These are phyloP conservation scores for Phytophthora pseudosyringae DNA, from an alignment of 352 stramenopile genomes.

Conservation along the genomic window DNA sequence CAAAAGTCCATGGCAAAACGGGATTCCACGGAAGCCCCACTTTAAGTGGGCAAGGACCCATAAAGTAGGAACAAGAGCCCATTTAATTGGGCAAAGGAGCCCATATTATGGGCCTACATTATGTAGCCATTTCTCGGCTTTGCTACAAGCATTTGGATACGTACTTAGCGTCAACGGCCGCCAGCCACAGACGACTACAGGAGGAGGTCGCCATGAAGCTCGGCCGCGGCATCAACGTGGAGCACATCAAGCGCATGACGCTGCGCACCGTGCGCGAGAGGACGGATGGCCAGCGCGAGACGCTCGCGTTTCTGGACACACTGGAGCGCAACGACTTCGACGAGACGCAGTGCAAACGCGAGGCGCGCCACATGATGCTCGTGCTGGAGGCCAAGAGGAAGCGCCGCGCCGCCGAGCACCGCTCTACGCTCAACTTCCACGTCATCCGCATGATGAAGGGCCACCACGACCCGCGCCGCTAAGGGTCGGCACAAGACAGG, in stretches of 20 bases:
- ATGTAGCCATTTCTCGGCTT: no score
- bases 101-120: no score
- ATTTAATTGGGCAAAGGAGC: background rate
- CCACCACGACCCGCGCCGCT: slow-evolving; percentile 43
- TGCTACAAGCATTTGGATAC: no score
- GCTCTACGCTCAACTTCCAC: slow-evolving; percentile 89
- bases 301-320: slow-evolving; percentile 82
- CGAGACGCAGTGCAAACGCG: slow-evolving; percentile 82
- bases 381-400: slow-evolving; percentile 78
- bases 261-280: slow-evolving; percentile 83
- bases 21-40: no score
- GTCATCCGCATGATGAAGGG: slow-evolving; percentile 90
- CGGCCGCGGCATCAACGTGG: slow-evolving; percentile 75
- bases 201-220: slow-evolving; percentile 73
- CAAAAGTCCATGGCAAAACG: no score
- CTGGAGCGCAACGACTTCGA: slow-evolving; percentile 88
- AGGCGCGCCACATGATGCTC: slow-evolving; percentile 78
- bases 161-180: background rate
- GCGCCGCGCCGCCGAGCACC: slow-evolving; percentile 70
- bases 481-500: slow-evolving; percentile 7
- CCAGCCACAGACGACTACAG: slow-evolving; percentile 19
- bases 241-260: slow-evolving; percentile 93
- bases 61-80: no score
- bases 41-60: no score
- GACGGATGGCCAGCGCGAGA: slow-evolving; percentile 81